A percentile compares a stretch with the other conserved stretches of the same genome.
Evolutionary conservation across 352 stramenopile genomes (phyloP).

Genomic region (Saprolegnia parasitica): DNA sequence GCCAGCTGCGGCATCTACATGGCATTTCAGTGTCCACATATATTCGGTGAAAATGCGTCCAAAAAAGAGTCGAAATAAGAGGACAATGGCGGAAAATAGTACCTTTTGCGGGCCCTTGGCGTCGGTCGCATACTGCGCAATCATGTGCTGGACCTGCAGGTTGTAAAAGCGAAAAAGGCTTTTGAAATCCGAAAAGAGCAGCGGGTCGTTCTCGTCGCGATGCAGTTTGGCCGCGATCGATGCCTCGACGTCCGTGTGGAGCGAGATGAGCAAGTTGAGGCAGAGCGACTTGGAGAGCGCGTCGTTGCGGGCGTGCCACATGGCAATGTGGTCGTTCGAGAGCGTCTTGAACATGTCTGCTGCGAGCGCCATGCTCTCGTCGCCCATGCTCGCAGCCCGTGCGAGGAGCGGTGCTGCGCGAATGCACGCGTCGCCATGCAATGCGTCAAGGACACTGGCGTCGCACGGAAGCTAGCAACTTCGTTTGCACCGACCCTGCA

Average conservation of each 20-base stretch:
- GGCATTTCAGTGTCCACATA: too few relatives aligned
- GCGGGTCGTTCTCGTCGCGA: not conserved
- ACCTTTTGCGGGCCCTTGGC: constrained; percentile 24
- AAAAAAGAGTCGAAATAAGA: not conserved
- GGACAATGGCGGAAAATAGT: not conserved
- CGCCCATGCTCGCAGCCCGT: constrained; percentile 8
- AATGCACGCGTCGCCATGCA: constrained; percentile 3
- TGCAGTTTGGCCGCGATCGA: not conserved
- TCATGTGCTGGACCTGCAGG: constrained; percentile 22
- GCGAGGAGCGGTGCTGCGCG: constrained; percentile 18
- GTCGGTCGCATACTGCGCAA: constrained; percentile 23
- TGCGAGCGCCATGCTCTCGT: not conserved
- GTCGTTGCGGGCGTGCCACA: constrained; percentile 1
- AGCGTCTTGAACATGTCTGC: not conserved
- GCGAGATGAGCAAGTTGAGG: not conserved
- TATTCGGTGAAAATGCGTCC: not conserved
- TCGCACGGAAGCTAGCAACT: constrained; percentile 12
- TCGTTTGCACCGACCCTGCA: not conserved
- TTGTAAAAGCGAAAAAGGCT: constrained; percentile 14
- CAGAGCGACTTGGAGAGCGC: constrained; percentile 11
- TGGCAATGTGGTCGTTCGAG: constrained; percentile 10
- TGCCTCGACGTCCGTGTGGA: constrained; percentile 25
- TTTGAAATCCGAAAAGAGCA: constrained; percentile 1
- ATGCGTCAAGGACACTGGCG: not conserved
- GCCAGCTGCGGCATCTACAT: constrained; percentile 16